These are phyloP conservation scores for Polyplosphaeria fusca DNA, from an alignment of 495 filamentous ascomycete species.

Conservation along the genomic window DNA sequence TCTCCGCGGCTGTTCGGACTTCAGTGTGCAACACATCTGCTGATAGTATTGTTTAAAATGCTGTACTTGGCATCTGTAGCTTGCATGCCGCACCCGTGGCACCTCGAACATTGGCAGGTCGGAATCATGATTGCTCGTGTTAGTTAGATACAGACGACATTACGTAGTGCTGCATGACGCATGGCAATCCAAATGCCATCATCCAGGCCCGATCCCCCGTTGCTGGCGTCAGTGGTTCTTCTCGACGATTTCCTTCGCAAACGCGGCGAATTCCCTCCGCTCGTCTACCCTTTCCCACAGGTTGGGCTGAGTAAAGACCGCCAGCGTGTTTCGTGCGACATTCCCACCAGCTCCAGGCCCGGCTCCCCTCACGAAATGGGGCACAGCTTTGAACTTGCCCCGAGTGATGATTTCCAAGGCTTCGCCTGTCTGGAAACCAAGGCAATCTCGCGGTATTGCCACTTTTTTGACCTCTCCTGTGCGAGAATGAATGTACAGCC, in stretches of 20 bases:
- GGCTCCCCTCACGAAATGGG: slow-evolving; percentile 87
- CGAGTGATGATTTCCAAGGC: slow-evolving; percentile 82
- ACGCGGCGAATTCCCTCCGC: slow-evolving; percentile 76
- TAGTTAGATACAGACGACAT: background rate
- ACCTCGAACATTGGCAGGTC: background rate
- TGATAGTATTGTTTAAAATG: too few species aligned
- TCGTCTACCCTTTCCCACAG: slow-evolving; percentile 78
- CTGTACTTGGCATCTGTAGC: too few species aligned
- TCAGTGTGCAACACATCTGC: too few species aligned
- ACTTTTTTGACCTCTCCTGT: slow-evolving; percentile 76
- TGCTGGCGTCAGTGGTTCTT: slow-evolving; percentile 57
- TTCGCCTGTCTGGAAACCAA: slow-evolving; percentile 96
- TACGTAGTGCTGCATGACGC: background rate
- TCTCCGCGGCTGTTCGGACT: too few species aligned
- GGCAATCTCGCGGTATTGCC: slow-evolving; percentile 81
- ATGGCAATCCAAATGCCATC: background rate
- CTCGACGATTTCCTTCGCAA: slow-evolving; percentile 78
- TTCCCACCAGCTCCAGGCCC: slow-evolving; percentile 44
- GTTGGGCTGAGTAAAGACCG: slow-evolving; percentile 97
- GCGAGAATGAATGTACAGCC: slow-evolving; percentile 88
- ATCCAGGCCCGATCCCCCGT: background rate
- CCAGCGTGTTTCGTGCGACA: slow-evolving; percentile 87
- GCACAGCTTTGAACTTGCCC: slow-evolving; percentile 88
- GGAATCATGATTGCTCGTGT: background rate
- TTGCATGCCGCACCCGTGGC: background rate